phyloP scores from a whole-genome alignment of 306 rosid genomes.

The Parietaria judaica region DNA sequence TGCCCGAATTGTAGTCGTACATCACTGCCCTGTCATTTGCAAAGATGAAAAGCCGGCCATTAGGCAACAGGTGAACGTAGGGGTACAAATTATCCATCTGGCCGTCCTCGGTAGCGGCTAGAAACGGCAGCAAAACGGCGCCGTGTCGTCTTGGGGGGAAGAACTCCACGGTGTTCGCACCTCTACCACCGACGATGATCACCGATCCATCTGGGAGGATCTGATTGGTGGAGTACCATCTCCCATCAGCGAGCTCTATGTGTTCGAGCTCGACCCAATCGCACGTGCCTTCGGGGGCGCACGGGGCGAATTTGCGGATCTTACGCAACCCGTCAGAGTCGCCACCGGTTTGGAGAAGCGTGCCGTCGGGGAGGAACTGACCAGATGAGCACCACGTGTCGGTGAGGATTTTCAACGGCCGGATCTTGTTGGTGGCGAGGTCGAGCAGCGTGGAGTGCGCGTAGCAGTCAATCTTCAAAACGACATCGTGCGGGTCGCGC shows the following conservation, averaged over 20 bases:
- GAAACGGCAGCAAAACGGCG: constrained; percentile 53
- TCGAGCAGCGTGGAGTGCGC: constrained; percentile 69
- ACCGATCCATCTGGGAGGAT: constrained; percentile 70
- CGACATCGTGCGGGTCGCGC: constrained; percentile 35
- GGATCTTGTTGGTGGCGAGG: constrained; percentile 44
- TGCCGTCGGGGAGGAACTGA: constrained; percentile 71
- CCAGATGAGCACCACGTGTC: constrained; percentile 99
- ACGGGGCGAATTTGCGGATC: constrained; percentile 60
- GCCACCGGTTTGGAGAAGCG: constrained; percentile 76
- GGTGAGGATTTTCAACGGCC: constrained; percentile 61
- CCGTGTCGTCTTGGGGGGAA: constrained; percentile 50
- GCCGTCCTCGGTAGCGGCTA: constrained; percentile 46
- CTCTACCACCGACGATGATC: constrained; percentile 66
- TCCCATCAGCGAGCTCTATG: constrained; percentile 37
- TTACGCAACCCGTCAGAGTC: constrained; percentile 60
- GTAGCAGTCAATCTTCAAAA: constrained; percentile 59
- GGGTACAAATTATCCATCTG: constrained; percentile 89
- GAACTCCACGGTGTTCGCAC: constrained; percentile 54
- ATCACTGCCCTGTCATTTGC: constrained; percentile 63
- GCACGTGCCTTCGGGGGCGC: constrained; percentile 32
- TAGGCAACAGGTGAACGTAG: constrained; percentile 75
- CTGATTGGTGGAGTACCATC: constrained; percentile 84
- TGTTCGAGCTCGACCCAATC: constrained; percentile 71
- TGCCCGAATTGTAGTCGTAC: constrained; percentile 31
- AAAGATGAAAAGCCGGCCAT: constrained; percentile 66